Conservation (phyloP, 805 yeast genomes). For the Debaryomyces prosopidis region DNA sequence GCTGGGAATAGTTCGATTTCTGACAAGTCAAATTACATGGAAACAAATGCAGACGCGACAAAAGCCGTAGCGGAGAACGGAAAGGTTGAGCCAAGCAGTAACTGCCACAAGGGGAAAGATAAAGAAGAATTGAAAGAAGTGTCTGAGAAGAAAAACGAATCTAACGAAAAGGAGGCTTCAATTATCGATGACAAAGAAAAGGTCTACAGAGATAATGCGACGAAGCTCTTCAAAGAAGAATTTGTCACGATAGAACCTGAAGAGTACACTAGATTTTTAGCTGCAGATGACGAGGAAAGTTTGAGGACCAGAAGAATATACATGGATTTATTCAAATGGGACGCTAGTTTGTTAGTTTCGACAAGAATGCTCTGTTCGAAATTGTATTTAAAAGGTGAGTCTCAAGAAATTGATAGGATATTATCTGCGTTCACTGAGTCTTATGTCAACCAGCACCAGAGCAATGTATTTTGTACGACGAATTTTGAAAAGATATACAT, state of each 20-base stretch:
- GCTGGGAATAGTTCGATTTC: too few relatives aligned
- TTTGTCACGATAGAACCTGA: conserved; percentile 45
- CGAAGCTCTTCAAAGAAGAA: conserved; percentile 36
- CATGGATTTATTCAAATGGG: conserved; percentile 49
- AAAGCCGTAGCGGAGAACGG: too few relatives aligned
- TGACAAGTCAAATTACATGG: too few relatives aligned
- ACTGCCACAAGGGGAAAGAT: neutral
- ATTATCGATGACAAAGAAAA: neutral
- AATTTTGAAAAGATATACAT: conserved; percentile 63
- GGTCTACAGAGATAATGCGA: conserved; percentile 36
- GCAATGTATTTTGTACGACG: conserved; percentile 48
- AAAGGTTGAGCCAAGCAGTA: too few relatives aligned
- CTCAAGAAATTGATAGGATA: conserved; percentile 76
- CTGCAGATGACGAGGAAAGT: conserved; percentile 39
- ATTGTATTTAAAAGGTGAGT: conserved; percentile 78
- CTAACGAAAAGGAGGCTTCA: neutral
- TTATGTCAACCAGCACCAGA: conserved; percentile 55
- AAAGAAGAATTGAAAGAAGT: neutral
- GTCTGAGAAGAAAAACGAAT: neutral
- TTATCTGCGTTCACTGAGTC: conserved; percentile 66
- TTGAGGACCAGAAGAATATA: conserved; percentile 41
- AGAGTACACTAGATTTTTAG: conserved; percentile 44
- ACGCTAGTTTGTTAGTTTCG: conserved; percentile 53
- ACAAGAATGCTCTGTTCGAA: conserved; percentile 62
- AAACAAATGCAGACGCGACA: too few relatives aligned